These are phyloP conservation scores for Coemansia umbellata DNA, from an alignment of 192 early-diverging fungal genomes.

Conservation along the genomic window DNA sequence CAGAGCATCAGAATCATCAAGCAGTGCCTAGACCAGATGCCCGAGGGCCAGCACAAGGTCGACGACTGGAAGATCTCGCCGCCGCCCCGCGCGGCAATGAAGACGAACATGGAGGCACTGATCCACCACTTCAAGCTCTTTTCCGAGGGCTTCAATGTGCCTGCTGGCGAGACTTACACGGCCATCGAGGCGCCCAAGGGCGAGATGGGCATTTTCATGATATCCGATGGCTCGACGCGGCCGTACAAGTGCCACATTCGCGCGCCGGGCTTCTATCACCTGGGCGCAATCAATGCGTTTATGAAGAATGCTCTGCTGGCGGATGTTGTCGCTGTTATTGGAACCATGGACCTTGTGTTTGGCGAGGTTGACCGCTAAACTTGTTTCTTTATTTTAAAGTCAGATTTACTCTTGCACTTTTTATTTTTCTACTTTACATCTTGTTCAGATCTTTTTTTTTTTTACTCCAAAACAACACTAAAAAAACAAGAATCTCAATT, in stretches of 20 bases:
- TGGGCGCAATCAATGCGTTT: slow-evolving; percentile 88
- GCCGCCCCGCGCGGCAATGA: slow-evolving; percentile 90
- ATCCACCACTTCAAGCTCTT: slow-evolving; percentile 99
- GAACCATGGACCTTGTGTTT: slow-evolving; percentile 99
- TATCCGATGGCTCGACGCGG: slow-evolving; percentile 88
- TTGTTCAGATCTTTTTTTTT: too few relatives aligned
- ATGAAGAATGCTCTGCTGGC: slow-evolving; percentile 88
- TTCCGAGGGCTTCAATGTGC: slow-evolving; percentile 98
- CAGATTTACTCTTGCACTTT: background rate
- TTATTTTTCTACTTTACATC: too few relatives aligned
- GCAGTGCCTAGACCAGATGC: slow-evolving; percentile 96
- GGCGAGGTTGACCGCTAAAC: slow-evolving; percentile 82
- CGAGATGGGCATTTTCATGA: slow-evolving; percentile 94
- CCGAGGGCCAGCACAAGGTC: slow-evolving; percentile 87
- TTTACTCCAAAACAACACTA: background rate
- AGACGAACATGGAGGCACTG: slow-evolving; percentile 98
- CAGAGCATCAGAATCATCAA: slow-evolving; percentile 92
- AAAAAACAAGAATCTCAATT: background rate
- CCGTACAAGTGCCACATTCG: slow-evolving; percentile 98
- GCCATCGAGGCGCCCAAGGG: slow-evolving; percentile 98
- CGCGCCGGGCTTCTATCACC: slow-evolving; percentile 93
- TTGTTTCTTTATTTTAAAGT: background rate
- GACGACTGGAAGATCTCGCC: slow-evolving; percentile 97
- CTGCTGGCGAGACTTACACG: slow-evolving; percentile 96
- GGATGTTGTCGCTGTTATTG: slow-evolving; percentile 95